Percentiles rank a stretch among this genome's conserved stretches.
Conservation (phyloP, 2,329 filamentous ascomycete genomes). For the Calonectria naviculata region DNA sequence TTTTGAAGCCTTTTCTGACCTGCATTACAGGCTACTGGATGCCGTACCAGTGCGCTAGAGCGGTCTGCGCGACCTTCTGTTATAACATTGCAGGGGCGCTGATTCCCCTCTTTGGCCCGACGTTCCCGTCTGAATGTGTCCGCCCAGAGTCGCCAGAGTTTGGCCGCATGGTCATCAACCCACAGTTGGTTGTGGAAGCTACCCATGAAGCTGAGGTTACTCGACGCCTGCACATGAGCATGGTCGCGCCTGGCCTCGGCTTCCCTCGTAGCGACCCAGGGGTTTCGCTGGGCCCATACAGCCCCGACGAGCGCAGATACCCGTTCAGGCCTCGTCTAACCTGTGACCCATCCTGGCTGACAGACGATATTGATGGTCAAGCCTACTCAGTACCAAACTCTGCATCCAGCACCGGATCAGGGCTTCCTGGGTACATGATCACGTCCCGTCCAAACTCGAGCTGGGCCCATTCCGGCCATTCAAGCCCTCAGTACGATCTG, state of each 20-base stretch:
- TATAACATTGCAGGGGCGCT: slow-evolving; percentile 84
- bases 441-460: slow-evolving; percentile 37
- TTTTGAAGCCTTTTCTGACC: slow-evolving; percentile 18
- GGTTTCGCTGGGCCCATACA: slow-evolving; percentile 16
- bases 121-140: slow-evolving; percentile 81
- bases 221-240: slow-evolving; percentile 32
- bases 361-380: slow-evolving; percentile 31
- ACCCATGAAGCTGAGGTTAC: slow-evolving; percentile 56
- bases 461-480: slow-evolving; percentile 29
- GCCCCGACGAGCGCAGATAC: slow-evolving; percentile 30
- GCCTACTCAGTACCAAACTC: slow-evolving; percentile 40
- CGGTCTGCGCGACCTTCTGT: slow-evolving; percentile 91
- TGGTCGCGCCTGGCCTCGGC: slow-evolving; percentile 20
- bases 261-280: slow-evolving; percentile 33
- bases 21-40: slow-evolving; percentile 91
- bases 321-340: slow-evolving; percentile 33
- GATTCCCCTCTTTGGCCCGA: slow-evolving; percentile 88
- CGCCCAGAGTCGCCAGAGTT: slow-evolving; percentile 72
- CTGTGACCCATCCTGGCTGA: slow-evolving; percentile 36
- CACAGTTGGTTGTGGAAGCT: slow-evolving; percentile 63
- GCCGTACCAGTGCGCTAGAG: slow-evolving; percentile 87
- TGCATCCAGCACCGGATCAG: slow-evolving; percentile 42
- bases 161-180: slow-evolving; percentile 74
- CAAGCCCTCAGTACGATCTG: slow-evolving; percentile 33
- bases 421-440: slow-evolving; percentile 38